Conservation (phyloP, 768 basidiomycete species). For the Lanmaoa rubissima region DNA sequence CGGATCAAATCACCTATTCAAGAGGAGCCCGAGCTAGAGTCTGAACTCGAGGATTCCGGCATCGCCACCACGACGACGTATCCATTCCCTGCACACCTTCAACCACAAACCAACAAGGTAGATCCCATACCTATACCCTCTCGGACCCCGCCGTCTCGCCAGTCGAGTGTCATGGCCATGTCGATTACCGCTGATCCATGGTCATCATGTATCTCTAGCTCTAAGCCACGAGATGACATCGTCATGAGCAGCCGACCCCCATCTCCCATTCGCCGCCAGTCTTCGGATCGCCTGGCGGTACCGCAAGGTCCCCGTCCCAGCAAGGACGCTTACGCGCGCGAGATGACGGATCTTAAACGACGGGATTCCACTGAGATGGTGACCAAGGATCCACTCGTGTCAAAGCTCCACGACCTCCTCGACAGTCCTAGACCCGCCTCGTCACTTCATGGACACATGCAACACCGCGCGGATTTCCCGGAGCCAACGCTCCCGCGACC, state of each 20-base stretch:
- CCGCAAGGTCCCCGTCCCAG: conserved; percentile 17
- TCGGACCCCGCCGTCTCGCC: conserved; percentile 28
- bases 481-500: conserved; percentile 25
- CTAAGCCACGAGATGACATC: conserved; percentile 30
- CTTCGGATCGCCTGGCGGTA: conserved; percentile 22
- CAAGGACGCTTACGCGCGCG: conserved; percentile 21
- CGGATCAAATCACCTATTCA: conserved; percentile 21
- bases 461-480: conserved; percentile 28
- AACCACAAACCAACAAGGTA: conserved; percentile 17
- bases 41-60: conserved; percentile 23
- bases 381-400: conserved; percentile 33
- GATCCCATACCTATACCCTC: conserved; percentile 32
- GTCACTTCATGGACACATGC: conserved; percentile 39
- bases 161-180: conserved; percentile 29
- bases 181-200: conserved; percentile 26
- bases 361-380: conserved; percentile 18
- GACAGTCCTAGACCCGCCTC: conserved; percentile 41
- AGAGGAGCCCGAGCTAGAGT: conserved; percentile 25
- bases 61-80: conserved; percentile 1
- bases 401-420: conserved; percentile 48
- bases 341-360: conserved; percentile 23
- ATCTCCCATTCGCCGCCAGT: conserved; percentile 25
- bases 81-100: conserved; percentile 30
- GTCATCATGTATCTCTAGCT: conserved; percentile 21
- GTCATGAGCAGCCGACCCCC: conserved; percentile 30